Evolutionary conservation across 2,329 filamentous ascomycete species (phyloP), one percentile per base, ranked within the genome.

Genomic region (Xylariaceae sp.): DNA sequence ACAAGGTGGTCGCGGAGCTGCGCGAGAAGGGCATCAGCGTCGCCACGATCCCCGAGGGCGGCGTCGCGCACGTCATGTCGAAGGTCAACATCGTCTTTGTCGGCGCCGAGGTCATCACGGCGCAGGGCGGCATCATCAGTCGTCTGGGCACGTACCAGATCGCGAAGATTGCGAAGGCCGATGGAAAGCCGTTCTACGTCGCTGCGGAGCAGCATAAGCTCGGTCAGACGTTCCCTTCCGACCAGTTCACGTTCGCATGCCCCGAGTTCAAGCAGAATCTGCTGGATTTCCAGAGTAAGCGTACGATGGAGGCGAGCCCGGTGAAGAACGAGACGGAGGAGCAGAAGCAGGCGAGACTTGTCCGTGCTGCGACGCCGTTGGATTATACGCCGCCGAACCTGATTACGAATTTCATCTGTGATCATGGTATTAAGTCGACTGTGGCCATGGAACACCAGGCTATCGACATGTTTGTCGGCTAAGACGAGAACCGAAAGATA

Each of bases 151-250:
- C 83, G 2, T 93, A 90, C 67, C 92, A 96, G 77, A 88, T 97
- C 67, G 92, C 90, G 1, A 78, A 91, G 66, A 78, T 97, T 55
- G 92, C 92, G 4, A 87, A 87, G 68, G 82, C 82, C 11, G 82
- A 83, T 62, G 73, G 75, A 34, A 79, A 79, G 50, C 84, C 87
- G 45, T 90, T 97, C 67, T 96, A 95, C 70, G 92, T 96, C 15
- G 92, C 94, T 4, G 89, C 89, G 1, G 94, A 99, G 78, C 95
- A 90, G 69, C 94, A 99, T 79, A 99, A 99, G 77, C 97, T 99
- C 71, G 91, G 95, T 51, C 83, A 92, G 68, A 82, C 94, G 57
- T 94, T 92, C 69, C 90, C 93, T 1, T 77, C 94, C 18, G 86
- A 88, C 63, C 91, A 96, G 74, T 71, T 79, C 23, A 75, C 78